Conservation (phyloP, 2,329 filamentous ascomycete genomes). For the Oidium heveae region DNA sequence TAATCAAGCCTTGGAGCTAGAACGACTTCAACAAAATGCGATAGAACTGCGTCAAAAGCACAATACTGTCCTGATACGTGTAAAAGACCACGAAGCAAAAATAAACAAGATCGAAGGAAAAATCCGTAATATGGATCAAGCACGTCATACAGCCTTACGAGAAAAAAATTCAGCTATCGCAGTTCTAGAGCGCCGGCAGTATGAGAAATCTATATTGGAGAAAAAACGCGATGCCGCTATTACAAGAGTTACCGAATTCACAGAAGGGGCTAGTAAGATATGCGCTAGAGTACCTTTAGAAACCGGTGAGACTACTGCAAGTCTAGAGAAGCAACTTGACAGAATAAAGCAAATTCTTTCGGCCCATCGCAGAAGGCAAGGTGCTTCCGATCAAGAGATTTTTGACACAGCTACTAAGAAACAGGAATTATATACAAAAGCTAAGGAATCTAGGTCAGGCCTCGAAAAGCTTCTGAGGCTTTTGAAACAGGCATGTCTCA, state of each 20-base stretch:
- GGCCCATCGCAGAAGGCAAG: conserved; percentile 28
- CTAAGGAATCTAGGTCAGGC: conserved; percentile 20
- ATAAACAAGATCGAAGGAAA: conserved; percentile 31
- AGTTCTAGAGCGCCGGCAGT: conserved; percentile 22
- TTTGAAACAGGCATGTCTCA: conserved; percentile 33
- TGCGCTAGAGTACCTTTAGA: conserved; percentile 34
- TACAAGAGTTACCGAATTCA: conserved; percentile 26
- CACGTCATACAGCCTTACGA: conserved; percentile 26
- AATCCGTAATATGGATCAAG: conserved; percentile 21
- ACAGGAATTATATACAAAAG: conserved; percentile 17
- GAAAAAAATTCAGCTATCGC: conserved; percentile 37
- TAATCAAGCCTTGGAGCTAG: conserved; percentile 22
- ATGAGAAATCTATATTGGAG: conserved; percentile 21
- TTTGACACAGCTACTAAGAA: conserved; percentile 20
- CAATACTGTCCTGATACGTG: conserved; percentile 16
- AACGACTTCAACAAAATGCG: conserved; percentile 20
- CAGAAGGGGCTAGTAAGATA: conserved; percentile 25
- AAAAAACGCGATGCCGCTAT: conserved; percentile 22
- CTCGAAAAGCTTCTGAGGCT: conserved; percentile 18
- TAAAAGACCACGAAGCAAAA: conserved; percentile 16
- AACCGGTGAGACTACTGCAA: conserved; percentile 34
- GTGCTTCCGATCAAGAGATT: conserved; percentile 40
- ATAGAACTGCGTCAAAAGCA: conserved; percentile 14
- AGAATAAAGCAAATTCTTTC: conserved; percentile 32
- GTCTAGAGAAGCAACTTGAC: conserved; percentile 27